Evolutionary conservation across 192 early-diverging fungal species (phyloP), one percentile per base, ranked within the genome.

Genomic region (Backusella mclennaniae): DNA sequence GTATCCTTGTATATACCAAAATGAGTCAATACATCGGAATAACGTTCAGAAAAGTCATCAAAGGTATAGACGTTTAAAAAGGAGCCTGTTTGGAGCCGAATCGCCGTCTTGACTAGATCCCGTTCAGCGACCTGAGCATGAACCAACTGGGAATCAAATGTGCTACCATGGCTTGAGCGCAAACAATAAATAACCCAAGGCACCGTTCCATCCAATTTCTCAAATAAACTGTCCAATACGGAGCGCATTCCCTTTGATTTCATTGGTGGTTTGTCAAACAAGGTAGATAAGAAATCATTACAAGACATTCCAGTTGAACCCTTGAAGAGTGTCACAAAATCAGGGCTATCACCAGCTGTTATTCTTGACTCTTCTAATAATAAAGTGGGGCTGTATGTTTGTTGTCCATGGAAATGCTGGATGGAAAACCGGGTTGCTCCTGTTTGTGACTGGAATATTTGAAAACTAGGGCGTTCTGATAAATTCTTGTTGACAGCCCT

Each of bases 251-350:
- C 90, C 31, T 81, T 78, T 46, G 89, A 82, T 70, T 92, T 87
- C n/a, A 89, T 89, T 14, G 94, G 96, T 80, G 96, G 94, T 26
- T 94, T 92, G 15, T 88, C 89, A 76, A 97, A 94, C 66, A 97
- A 76, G 33, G 89, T 88, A 14, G 87, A 86, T 38, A 95, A 83
- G 76, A 97, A 96, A 1, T 88, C 80, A 74, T 94, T 94, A 7
- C 87, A 80, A 1, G 89, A 82, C 6, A 80, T 85, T 31, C 85
- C 82, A 4, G 35, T 38, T 26, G 80, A 71, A 5, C 91, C 92
- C 44, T 94, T 91, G 89, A 97, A 95, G 52, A 97, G 82, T 6
- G 90, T 87, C 59, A 96, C 91, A 85, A 96, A 94, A 79, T 97
- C 94, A 6, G 92, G 86, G 77, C 91, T 92, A 76, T 96, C 94